Conservation (phyloP, 176 grass and related monocot genomes). For the Cenchrus fungigraminus region DNA sequence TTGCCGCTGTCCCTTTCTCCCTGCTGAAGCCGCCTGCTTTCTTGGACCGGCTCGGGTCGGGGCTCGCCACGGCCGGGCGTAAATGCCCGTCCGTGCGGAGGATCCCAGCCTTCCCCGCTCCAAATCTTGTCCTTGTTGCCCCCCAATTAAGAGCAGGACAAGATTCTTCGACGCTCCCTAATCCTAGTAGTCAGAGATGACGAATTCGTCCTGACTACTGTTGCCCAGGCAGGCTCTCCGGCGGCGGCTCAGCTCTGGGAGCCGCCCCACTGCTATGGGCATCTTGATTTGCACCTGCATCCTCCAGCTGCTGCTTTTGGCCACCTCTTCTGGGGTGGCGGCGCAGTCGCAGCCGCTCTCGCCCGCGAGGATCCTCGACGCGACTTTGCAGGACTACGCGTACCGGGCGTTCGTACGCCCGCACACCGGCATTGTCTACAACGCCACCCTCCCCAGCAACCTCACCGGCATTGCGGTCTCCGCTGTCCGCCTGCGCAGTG, state of each 20-base stretch:
- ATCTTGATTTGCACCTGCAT: constrained; percentile 27
- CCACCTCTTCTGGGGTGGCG: background rate
- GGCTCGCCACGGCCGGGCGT: background rate
- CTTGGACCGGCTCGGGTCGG: background rate
- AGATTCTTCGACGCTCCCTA: background rate
- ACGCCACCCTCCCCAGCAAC: constrained; percentile 53
- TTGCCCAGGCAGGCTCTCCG: background rate
- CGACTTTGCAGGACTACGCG: constrained; percentile 74
- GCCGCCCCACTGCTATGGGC: constrained; percentile 31
- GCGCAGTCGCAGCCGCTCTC: constrained; percentile 35
- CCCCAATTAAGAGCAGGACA: too few species aligned
- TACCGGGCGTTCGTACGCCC: constrained; percentile 60
- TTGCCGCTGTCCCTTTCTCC: constrained; percentile 1
- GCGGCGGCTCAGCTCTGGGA: background rate
- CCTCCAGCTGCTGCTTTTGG: constrained; percentile 23
- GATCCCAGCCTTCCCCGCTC: constrained; percentile 18
- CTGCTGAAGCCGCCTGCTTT: background rate
- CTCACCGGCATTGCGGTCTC: constrained; percentile 66
- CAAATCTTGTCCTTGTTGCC: too few species aligned
- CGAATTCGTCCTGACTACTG: constrained; percentile 13
- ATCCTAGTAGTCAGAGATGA: background rate
- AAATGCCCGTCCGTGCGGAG: constrained; percentile 49
- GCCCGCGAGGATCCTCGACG: constrained; percentile 57
- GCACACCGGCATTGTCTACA: constrained; percentile 71
- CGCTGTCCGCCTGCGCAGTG: constrained; percentile 76